Evolutionary conservation across 2,329 filamentous ascomycete genomes (phyloP).

Genomic region (Fusarium transvaalense): DNA sequence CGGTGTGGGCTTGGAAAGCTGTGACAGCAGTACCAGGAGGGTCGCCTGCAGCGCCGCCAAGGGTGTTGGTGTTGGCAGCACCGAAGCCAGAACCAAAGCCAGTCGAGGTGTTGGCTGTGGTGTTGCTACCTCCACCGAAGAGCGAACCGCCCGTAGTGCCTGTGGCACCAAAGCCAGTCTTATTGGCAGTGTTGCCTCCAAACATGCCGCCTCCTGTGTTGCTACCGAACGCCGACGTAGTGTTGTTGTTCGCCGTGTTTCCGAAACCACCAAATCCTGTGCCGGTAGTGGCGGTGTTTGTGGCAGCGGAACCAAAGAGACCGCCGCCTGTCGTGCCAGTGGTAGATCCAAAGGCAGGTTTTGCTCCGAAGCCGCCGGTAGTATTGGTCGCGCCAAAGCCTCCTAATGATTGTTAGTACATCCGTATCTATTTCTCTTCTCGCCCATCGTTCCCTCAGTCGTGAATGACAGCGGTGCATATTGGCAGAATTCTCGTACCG

Average conservation of each 20-base stretch:
- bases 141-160: constrained; percentile 58
- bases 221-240: constrained; percentile 56
- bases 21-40: constrained; percentile 76
- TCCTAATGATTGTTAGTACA: constrained; percentile 46
- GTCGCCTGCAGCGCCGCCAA: constrained; percentile 65
- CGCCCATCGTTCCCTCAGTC: constrained; percentile 29
- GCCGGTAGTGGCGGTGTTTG: constrained; percentile 55
- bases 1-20: constrained; percentile 76
- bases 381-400: constrained; percentile 55
- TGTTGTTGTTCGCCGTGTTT: constrained; percentile 48
- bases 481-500: constrained; percentile 48
- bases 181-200: constrained; percentile 60
- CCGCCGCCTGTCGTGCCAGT: constrained; percentile 57
- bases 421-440: constrained; percentile 12
- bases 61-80: constrained; percentile 60
- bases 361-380: constrained; percentile 56
- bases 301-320: constrained; percentile 60
- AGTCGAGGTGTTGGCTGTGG: constrained; percentile 49
- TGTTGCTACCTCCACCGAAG: constrained; percentile 58
- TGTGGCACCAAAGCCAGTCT: constrained; percentile 64
- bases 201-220: constrained; percentile 64
- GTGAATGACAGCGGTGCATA: constrained; percentile 37
- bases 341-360: constrained; percentile 67
- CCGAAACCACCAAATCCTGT: constrained; percentile 60
- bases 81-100: constrained; percentile 59